A percentile compares a stretch with the other conserved stretches of the same genome.
Conservation (phyloP, 2,329 filamentous ascomycete genomes). For the Teratosphaeriaceae sp. region DNA sequence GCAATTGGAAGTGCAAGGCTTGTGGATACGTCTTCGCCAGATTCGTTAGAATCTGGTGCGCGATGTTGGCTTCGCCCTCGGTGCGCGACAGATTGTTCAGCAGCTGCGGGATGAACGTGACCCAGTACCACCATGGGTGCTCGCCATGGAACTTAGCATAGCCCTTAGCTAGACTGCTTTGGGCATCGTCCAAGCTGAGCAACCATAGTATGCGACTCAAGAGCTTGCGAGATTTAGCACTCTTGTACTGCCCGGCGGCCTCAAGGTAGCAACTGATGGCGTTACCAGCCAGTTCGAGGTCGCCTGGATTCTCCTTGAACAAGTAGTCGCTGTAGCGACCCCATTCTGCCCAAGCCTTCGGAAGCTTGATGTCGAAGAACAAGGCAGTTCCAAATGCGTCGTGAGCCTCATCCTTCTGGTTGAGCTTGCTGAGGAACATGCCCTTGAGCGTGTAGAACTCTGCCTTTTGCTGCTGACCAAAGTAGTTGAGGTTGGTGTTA, state of each 20-base stretch:
- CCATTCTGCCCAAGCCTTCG: constrained; percentile 99
- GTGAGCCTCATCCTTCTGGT: constrained; percentile 84
- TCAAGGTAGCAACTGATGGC: constrained; percentile 95
- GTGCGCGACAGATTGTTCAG: constrained; percentile 77
- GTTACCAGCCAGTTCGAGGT: constrained; percentile 78
- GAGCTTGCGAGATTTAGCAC: constrained; percentile 88
- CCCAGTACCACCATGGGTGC: constrained; percentile 98
- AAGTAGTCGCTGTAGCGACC: constrained; percentile 95
- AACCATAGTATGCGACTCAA: constrained; percentile 93
- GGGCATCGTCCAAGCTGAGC: constrained; percentile 83
- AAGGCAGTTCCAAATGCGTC: constrained; percentile 90
- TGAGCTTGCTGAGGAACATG: constrained; percentile 96
- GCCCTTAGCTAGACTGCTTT: constrained; percentile 72
- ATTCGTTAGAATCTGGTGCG: constrained; percentile 79
- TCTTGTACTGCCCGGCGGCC: constrained; percentile 94
- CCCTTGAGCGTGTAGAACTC: constrained; percentile 99
- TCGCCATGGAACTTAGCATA: constrained; percentile 98
- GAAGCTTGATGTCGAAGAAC: constrained; percentile 90
- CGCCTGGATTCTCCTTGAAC: constrained; percentile 82
- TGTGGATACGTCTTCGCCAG: constrained; percentile 96
- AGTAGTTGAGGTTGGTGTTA: constrained; percentile 98
- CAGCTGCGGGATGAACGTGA: constrained; percentile 95
- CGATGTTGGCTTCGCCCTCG: constrained; percentile 74
- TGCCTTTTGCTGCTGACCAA: constrained; percentile 90
- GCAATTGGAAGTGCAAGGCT: constrained; percentile 85